These are phyloP conservation scores for Boechera retrofracta DNA, from an alignment of 345 rosid species.

Conservation along the genomic window DNA sequence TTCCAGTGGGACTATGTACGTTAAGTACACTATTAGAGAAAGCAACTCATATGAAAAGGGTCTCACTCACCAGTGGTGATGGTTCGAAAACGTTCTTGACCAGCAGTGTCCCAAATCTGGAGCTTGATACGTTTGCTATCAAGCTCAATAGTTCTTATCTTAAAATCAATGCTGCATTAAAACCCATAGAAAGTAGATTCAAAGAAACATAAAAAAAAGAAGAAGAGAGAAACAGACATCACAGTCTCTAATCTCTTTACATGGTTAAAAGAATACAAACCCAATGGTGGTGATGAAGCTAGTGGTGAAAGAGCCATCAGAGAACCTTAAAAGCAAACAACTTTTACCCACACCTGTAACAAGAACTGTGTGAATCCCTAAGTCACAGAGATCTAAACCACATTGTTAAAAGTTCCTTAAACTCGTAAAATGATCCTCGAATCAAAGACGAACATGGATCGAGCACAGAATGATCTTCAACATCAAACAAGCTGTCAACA, in stretches of 20 bases:
- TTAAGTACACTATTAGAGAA: background rate
- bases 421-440: background rate
- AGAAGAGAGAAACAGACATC: constrained; percentile 1
- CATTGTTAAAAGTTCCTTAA: background rate
- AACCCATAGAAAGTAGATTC: background rate
- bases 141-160: constrained; percentile 83
- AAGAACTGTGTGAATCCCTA: background rate
- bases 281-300: constrained; percentile 98
- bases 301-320: constrained; percentile 95
- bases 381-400: constrained; percentile 25
- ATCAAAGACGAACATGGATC: constrained; percentile 1
- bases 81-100: constrained; percentile 88
- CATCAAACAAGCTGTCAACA: background rate
- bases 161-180: constrained; percentile 67
- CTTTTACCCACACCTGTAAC: constrained; percentile 87
- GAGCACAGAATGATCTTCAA: constrained; percentile 5
- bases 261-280: constrained; percentile 48
- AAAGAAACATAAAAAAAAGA: background rate
- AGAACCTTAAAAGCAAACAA: constrained; percentile 92
- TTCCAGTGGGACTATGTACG: background rate
- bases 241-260: constrained; percentile 1
- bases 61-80: constrained; percentile 75
- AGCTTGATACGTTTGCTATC: constrained; percentile 79
- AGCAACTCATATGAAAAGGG: constrained; percentile 10
- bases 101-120: constrained; percentile 87